A percentile compares a stretch with the other conserved stretches of the same genome.
Conservation (phyloP, 306 rosid species). For the Prunus persica region Prunus_persica_NCBIv2 NC_034011.1:4360501-4361000, state of each 20-base stretch:
- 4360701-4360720: neutral
- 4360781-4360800: neutral
- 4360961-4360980: neutral
- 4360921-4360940: neutral
- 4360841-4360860: neutral
- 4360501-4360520: neutral
- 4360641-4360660: neutral
- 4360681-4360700: neutral
- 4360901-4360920: slow-evolving; percentile 48
- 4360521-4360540: slow-evolving; percentile 2
- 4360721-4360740: slow-evolving; percentile 36
- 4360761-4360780: neutral
- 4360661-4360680: neutral
- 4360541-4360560: neutral
- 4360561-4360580: slow-evolving; percentile 1
- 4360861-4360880: neutral
- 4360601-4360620: neutral
- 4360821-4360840: slow-evolving; percentile 6
- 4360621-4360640: slow-evolving; percentile 8
- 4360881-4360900: slow-evolving; percentile 33
- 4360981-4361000: neutral
- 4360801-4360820: slow-evolving; percentile 12
- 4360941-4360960: neutral
- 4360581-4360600: neutral
- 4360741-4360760: slow-evolving; percentile 36